Evolutionary conservation across 2,329 filamentous ascomycete genomes (phyloP).

Genomic region (Venturia nashicola): DNA sequence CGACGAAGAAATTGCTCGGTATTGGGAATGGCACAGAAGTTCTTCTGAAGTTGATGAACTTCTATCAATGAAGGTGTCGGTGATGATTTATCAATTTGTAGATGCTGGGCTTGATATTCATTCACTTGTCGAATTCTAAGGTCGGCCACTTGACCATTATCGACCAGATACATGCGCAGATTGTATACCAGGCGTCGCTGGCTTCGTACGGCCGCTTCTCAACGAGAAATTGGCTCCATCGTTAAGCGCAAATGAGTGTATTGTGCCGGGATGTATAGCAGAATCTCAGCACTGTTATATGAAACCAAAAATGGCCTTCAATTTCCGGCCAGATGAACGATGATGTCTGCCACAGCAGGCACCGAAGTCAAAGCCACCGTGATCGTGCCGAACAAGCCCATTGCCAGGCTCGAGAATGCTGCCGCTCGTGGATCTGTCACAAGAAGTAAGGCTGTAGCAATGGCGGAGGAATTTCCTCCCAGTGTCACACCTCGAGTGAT

Average conservation of each 20-base stretch:
- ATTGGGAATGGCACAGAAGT: too few relatives aligned
- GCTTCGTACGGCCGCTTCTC: background rate
- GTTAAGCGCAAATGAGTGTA: background rate
- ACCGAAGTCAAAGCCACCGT: slow-evolving; percentile 47
- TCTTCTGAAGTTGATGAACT: too few relatives aligned
- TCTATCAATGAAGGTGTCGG: too few relatives aligned
- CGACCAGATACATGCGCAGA: too few relatives aligned
- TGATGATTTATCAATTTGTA: too few relatives aligned
- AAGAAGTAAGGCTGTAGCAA: slow-evolving; percentile 45
- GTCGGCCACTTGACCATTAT: too few relatives aligned
- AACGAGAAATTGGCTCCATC: background rate
- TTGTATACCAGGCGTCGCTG: background rate
- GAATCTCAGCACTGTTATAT: background rate
- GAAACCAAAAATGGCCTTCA: background rate
- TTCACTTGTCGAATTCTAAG: too few relatives aligned
- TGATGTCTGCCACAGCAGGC: slow-evolving; percentile 36
- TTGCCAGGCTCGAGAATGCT: slow-evolving; percentile 46
- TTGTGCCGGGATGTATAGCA: background rate
- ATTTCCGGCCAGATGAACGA: slow-evolving; percentile 17
- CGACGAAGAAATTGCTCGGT: too few relatives aligned
- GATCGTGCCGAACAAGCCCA: slow-evolving; percentile 49
- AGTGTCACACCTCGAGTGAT: slow-evolving; percentile 50
- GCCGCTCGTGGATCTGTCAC: slow-evolving; percentile 46
- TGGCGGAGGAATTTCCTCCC: slow-evolving; percentile 48
- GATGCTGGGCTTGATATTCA: too few relatives aligned